These are phyloP conservation scores for Penicillium bialowiezense DNA, from an alignment of 495 filamentous ascomycete genomes.

Conservation along the genomic window DNA sequence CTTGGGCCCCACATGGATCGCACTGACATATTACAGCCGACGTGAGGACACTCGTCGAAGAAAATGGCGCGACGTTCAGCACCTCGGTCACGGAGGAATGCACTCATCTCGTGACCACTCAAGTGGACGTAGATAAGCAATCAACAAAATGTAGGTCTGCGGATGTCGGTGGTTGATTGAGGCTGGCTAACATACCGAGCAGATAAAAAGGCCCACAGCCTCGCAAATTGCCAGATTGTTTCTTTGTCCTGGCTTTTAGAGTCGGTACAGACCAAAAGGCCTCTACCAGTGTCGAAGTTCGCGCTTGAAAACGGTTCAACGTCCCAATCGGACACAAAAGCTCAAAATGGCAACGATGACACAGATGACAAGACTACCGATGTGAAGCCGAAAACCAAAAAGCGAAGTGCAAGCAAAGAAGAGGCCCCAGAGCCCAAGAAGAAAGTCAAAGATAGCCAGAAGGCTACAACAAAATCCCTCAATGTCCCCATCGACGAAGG, in stretches of 20 bases:
- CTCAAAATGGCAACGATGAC: conserved; percentile 4
- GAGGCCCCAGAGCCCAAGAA: conserved; percentile 18
- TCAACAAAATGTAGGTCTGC: conserved; percentile 34
- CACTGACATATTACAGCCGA: conserved; percentile 35
- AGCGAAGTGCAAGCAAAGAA: conserved; percentile 23
- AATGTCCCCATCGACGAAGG: conserved; percentile 52
- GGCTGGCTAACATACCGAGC: conserved; percentile 3
- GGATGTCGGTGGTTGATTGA: too few species aligned
- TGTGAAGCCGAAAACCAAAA: background rate
- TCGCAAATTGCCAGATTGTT: conserved; percentile 53
- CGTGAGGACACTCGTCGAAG: conserved; percentile 36
- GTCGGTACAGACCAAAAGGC: conserved; percentile 40
- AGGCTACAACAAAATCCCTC: conserved; percentile 34
- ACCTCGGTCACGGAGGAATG: conserved; percentile 44
- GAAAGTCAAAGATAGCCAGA: conserved; percentile 44
- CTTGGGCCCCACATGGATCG: conserved; percentile 5
- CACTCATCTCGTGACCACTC: conserved; percentile 60
- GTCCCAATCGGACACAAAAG: background rate
- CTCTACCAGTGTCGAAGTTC: conserved; percentile 42
- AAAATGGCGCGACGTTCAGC: conserved; percentile 48
- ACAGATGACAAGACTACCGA: conserved; percentile 7
- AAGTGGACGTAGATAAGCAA: conserved; percentile 50
- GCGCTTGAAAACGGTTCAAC: conserved; percentile 15
- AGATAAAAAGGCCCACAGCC: conserved; percentile 49
- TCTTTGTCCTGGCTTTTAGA: conserved; percentile 60